A percentile compares a stretch with the other conserved stretches of the same genome.
Evolutionary conservation across 345 rosid genomes (phyloP).

Genomic region (Pugionium cornutum): DNA sequence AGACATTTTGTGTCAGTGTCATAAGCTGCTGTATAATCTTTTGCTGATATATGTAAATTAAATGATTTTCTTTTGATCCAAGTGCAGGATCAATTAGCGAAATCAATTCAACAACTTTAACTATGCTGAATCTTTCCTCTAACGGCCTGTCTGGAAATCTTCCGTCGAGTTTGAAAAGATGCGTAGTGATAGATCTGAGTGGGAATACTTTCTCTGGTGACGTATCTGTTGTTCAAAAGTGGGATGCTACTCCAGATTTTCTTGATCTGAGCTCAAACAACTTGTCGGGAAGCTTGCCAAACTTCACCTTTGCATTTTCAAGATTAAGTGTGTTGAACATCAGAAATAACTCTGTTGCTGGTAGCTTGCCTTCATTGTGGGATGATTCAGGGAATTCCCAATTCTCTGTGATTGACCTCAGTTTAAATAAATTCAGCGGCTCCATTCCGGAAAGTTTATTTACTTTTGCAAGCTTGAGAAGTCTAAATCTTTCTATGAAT

Average conservation of each 20-base stretch:
- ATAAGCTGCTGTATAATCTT: slow-evolving; percentile 5
- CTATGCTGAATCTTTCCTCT: slow-evolving; percentile 70
- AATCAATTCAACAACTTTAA: slow-evolving; percentile 65
- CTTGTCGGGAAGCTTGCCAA: slow-evolving; percentile 71
- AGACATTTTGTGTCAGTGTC: slow-evolving; percentile 22
- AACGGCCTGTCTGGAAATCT: slow-evolving; percentile 71
- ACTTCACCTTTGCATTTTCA: slow-evolving; percentile 54
- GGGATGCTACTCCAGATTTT: slow-evolving; percentile 67
- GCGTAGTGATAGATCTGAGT: slow-evolving; percentile 67
- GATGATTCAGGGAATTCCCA: slow-evolving; percentile 43
- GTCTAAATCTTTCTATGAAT: slow-evolving; percentile 82
- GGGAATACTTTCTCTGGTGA: slow-evolving; percentile 68
- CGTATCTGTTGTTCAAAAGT: slow-evolving; percentile 55
- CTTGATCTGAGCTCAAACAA: slow-evolving; percentile 86
- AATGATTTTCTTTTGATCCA: slow-evolving; percentile 28
- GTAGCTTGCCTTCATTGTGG: slow-evolving; percentile 62
- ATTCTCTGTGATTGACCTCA: slow-evolving; percentile 68
- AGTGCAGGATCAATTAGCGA: slow-evolving; percentile 62
- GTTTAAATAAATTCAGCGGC: slow-evolving; percentile 70
- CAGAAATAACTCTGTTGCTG: slow-evolving; percentile 63
- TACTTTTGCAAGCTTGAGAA: slow-evolving; percentile 52
- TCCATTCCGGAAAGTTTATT: slow-evolving; percentile 63
- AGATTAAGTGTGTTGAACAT: slow-evolving; percentile 58
- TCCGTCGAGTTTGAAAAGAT: slow-evolving; percentile 50
- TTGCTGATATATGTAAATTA: slow-evolving; percentile 22